A percentile compares a stretch with the other conserved stretches of the same genome.
Evolutionary conservation across 345 rosid species (phyloP).

Genomic region (Carallia pectinifolia): DNA sequence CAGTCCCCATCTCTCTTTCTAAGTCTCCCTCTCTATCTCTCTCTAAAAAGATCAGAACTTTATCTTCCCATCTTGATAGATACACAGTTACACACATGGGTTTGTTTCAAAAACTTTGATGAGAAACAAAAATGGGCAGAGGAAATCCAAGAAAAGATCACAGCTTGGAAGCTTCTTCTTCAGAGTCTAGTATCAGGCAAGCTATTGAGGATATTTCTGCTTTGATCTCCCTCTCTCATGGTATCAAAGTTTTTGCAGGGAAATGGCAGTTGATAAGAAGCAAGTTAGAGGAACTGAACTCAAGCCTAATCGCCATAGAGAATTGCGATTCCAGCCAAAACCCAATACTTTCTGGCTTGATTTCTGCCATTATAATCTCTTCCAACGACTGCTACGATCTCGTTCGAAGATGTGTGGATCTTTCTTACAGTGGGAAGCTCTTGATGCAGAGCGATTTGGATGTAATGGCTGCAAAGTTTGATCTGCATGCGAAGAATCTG

Average conservation of each 20-base stretch:
- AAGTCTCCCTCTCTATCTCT: conserved; percentile 4
- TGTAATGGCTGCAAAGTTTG: conserved; percentile 54
- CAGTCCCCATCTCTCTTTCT: conserved; percentile 14
- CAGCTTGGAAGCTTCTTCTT: conserved; percentile 24
- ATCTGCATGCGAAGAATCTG: conserved; percentile 48
- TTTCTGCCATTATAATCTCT: conserved; percentile 45
- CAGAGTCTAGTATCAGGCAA: conserved; percentile 35
- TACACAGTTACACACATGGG: conserved; percentile 27
- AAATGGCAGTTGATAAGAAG: conserved; percentile 80
- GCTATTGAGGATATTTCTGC: conserved; percentile 61
- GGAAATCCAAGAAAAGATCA: conserved; percentile 20
- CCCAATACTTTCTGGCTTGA: conserved; percentile 42
- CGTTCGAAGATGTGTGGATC: conserved; percentile 67
- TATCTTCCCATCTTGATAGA: conserved; percentile 6
- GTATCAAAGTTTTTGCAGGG: conserved; percentile 59
- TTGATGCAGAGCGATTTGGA: conserved; percentile 97
- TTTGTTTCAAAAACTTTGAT: conserved; percentile 25
- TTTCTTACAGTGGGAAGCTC: conserved; percentile 82
- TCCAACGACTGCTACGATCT: conserved; percentile 54
- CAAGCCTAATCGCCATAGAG: conserved; percentile 51
- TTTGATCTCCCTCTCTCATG: conserved; percentile 61
- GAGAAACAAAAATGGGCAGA: conserved; percentile 29
- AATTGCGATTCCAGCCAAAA: conserved; percentile 51
- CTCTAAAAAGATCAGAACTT: background rate
- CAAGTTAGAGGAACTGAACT: conserved; percentile 68